Evolutionary conservation across 2,329 filamentous ascomycete genomes (phyloP).

Genomic region (Penicillium sclerotigenum): DNA sequence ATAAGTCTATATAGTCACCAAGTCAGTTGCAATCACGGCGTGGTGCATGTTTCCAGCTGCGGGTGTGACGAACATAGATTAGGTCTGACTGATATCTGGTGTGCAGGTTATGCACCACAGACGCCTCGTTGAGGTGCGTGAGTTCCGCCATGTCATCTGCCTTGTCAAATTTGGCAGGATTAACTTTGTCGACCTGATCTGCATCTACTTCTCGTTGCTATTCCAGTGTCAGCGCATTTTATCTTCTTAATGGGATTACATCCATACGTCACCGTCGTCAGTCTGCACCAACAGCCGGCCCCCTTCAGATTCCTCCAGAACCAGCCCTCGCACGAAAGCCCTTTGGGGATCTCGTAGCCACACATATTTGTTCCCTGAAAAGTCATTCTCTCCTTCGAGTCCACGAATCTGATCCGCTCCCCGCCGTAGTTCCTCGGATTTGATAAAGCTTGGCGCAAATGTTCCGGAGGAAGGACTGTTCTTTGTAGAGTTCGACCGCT

Average conservation of each 20-base stretch:
- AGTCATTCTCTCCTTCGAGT: conserved; percentile 97
- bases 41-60: not conserved
- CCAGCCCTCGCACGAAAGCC: conserved; percentile 89
- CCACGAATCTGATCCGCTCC: conserved; percentile 58
- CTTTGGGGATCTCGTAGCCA: conserved; percentile 86
- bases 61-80: conserved; percentile 64
- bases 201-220: conserved; percentile 82
- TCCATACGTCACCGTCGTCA: conserved; percentile 79
- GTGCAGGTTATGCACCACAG: conserved; percentile 94
- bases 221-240: conserved; percentile 21
- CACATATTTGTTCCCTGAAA: conserved; percentile 96
- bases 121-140: conserved; percentile 95
- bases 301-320: conserved; percentile 73
- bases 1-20: conserved; percentile 63
- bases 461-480: conserved; percentile 68
- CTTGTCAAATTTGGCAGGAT: conserved; percentile 99
- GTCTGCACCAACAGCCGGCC: conserved; percentile 80
- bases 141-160: conserved; percentile 98
- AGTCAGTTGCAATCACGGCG: conserved; percentile 1
- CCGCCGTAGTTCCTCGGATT: conserved; percentile 70
- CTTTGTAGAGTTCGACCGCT: conserved; percentile 62
- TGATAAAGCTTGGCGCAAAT: conserved; percentile 96
- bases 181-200: conserved; percentile 96
- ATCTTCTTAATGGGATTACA: not conserved
- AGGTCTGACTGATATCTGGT: conserved; percentile 93